Evolutionary conservation across 2,329 filamentous ascomycete species (phyloP).

Genomic region (Dactylonectria macrodidyma): DNA sequence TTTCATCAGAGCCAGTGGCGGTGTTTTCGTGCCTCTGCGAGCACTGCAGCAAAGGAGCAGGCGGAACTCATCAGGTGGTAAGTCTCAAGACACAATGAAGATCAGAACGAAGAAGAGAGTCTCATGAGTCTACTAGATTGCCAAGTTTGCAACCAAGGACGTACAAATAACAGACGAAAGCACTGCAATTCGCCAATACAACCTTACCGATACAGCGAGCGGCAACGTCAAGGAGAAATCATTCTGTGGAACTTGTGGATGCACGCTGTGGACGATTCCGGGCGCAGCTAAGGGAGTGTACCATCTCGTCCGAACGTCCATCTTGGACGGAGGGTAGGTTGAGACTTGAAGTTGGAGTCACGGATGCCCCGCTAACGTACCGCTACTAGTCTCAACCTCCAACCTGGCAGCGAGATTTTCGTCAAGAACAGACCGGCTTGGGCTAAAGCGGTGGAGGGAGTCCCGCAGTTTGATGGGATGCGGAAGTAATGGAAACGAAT

Average conservation of each 20-base stretch:
- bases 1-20: conserved; percentile 34
- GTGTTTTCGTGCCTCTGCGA: conserved; percentile 42
- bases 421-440: conserved; percentile 47
- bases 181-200: conserved; percentile 33
- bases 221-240: conserved; percentile 45
- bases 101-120: no score
- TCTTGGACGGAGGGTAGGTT: conserved; percentile 47
- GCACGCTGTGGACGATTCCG: conserved; percentile 48
- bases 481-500: conserved; percentile 38
- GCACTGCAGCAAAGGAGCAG: conserved; percentile 41
- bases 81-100: background rate
- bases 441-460: conserved; percentile 38
- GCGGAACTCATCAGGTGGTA: conserved; percentile 40
- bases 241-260: conserved; percentile 46
- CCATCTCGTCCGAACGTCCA: conserved; percentile 39
- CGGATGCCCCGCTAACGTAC: conserved; percentile 1
- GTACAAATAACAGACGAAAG: conserved; percentile 26
- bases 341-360: background rate
- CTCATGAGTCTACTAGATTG: conserved; percentile 39
- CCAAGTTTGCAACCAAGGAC: conserved; percentile 42
- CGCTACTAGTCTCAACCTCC: conserved; percentile 30
- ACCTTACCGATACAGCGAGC: conserved; percentile 44
- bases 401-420: conserved; percentile 49
- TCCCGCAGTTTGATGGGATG: conserved; percentile 46
- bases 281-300: conserved; percentile 43